A percentile compares a stretch with the other conserved stretches of the same genome.
Evolutionary conservation across 2,329 filamentous ascomycete species (phyloP).

Genomic region (Sporothrix brasiliensis): DNA sequence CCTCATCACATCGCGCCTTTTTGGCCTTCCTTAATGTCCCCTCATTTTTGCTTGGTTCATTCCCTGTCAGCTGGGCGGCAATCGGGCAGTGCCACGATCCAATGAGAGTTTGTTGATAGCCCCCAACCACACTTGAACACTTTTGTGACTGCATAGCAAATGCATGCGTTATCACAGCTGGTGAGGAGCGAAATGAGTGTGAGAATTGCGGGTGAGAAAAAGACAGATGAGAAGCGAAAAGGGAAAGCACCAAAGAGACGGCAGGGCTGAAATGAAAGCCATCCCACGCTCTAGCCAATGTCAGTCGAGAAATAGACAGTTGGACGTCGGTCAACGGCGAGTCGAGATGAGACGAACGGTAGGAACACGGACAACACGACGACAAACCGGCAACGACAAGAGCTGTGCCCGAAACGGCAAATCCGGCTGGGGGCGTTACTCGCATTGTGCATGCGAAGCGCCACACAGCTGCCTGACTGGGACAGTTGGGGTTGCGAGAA

Average conservation of each 20-base stretch:
- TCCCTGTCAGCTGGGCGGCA: conserved; percentile 29
- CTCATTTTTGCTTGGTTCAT: neutral
- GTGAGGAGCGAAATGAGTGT: neutral
- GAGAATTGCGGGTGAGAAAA: conserved; percentile 4
- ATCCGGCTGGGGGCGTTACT: neutral
- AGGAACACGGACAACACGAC: neutral
- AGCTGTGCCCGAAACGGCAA: neutral
- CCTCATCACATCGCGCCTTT: conserved; percentile 19
- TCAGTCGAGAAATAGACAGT: neutral
- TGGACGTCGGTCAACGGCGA: neutral
- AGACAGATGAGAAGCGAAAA: conserved; percentile 4
- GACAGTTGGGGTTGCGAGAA: neutral
- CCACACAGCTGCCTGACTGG: neutral
- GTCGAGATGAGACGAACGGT: neutral
- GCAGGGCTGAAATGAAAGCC: no score
- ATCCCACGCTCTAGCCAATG: neutral
- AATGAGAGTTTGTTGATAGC: neutral
- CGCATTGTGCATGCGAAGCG: conserved; percentile 15
- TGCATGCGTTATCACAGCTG: neutral
- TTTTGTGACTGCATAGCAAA: neutral
- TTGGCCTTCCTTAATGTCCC: neutral
- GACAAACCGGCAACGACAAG: neutral
- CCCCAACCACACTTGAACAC: neutral
- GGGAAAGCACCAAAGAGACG: neutral
- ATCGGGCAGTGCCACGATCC: conserved; percentile 23